Conservation (phyloP, 768 basidiomycete genomes). For the Naganishia antarctica region DNA sequence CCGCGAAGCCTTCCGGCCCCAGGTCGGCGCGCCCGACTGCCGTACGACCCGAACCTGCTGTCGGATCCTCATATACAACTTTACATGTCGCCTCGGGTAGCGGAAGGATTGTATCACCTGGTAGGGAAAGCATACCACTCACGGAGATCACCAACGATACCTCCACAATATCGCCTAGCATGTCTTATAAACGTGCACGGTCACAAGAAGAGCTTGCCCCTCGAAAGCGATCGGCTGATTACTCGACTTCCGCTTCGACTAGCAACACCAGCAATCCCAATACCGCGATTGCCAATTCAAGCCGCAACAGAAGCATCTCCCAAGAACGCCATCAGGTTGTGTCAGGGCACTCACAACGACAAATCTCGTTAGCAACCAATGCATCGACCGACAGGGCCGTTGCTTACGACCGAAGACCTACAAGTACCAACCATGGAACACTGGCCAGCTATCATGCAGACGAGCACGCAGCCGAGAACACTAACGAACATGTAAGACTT, state of each 20-base stretch:
- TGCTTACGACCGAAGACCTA: not conserved
- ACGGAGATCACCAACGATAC: slow-evolving; percentile 29
- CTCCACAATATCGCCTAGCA: slow-evolving; percentile 7
- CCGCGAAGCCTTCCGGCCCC: slow-evolving; percentile 2
- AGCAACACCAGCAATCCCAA: not conserved
- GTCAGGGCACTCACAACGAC: not conserved
- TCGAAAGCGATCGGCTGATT: slow-evolving; percentile 38
- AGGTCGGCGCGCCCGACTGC: not conserved
- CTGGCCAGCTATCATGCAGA: not conserved
- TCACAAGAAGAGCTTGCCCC: slow-evolving; percentile 44
- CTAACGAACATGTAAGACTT: slow-evolving; percentile 11
- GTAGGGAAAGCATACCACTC: slow-evolving; percentile 40
- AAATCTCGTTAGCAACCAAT: not conserved
- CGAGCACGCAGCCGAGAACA: slow-evolving; percentile 22
- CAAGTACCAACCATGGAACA: not conserved
- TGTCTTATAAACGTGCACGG: slow-evolving; percentile 40
- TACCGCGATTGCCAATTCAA: not conserved
- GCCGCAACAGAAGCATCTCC: not conserved
- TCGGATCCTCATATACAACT: not conserved
- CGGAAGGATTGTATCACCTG: slow-evolving; percentile 39
- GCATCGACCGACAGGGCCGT: not conserved
- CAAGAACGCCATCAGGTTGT: not conserved
- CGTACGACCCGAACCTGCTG: not conserved
- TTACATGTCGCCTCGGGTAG: slow-evolving; percentile 35
- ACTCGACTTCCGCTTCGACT: not conserved